Percentiles rank a stretch among this genome's conserved stretches.
Conservation (phyloP, 169 alveolate genomes). For the Miamiensis avidus region DNA sequence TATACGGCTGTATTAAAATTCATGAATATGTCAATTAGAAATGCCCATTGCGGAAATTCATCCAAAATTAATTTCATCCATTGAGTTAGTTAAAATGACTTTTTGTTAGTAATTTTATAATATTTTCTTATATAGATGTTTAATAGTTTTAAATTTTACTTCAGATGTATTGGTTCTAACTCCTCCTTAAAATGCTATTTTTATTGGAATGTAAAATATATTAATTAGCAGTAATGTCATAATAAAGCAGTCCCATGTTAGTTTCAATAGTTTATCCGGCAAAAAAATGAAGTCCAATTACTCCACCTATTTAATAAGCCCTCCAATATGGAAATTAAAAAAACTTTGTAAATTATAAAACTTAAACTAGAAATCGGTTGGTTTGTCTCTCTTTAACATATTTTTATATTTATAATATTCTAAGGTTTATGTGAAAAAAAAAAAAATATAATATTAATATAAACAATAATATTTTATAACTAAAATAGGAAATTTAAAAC, state of each 20-base stretch:
- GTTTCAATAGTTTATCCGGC: background rate
- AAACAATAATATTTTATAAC: too few species aligned
- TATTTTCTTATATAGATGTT: background rate
- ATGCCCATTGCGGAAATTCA: slow-evolving; percentile 15
- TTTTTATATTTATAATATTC: too few species aligned
- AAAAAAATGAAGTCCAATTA: background rate
- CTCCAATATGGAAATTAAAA: background rate
- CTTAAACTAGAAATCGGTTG: background rate
- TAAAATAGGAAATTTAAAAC: too few species aligned
- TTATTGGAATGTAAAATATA: slow-evolving; percentile 1
- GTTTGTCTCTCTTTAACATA: too few species aligned
- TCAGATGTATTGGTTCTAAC: background rate
- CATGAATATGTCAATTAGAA: slow-evolving; percentile 2
- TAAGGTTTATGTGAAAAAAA: too few species aligned
- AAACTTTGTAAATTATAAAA: background rate
- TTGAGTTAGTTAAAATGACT: background rate
- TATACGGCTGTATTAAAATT: slow-evolving; percentile 15
- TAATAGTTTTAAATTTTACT: background rate
- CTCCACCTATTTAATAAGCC: background rate
- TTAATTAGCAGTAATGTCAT: background rate
- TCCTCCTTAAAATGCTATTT: slow-evolving; percentile 3
- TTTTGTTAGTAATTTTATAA: too few species aligned
- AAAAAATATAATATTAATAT: too few species aligned
- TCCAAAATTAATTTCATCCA: background rate
- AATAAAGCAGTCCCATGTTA: background rate